phyloP scores from a whole-genome alignment of 179 eudicot genomes.

The Silene noctiflora region DNA sequence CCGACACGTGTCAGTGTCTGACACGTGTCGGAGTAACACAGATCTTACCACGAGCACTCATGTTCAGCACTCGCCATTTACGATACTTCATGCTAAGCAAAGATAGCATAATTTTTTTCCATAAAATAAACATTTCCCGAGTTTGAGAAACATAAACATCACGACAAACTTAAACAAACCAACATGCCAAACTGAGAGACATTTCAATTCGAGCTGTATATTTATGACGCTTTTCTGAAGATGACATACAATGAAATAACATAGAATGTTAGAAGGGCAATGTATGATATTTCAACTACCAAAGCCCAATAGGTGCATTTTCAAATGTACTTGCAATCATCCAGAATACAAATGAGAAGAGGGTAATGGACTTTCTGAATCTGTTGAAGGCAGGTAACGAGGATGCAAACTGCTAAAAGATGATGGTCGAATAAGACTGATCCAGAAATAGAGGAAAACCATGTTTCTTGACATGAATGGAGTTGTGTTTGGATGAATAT shows the following conservation, averaged over 20 bases:
- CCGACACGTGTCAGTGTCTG: too few relatives aligned
- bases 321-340: background rate
- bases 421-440: background rate
- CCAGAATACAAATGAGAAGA: background rate
- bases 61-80: background rate
- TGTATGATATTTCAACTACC: background rate
- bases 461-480: background rate
- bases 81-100: background rate
- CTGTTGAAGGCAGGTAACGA: background rate
- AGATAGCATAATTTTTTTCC: background rate
- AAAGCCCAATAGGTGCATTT: background rate
- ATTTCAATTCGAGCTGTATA: background rate
- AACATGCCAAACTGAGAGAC: background rate
- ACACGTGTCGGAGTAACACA: too few relatives aligned
- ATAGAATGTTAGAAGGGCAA: background rate
- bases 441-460: background rate
- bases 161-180: background rate
- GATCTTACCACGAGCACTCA: background rate
- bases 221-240: background rate
- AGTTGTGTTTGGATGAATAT: background rate
- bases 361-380: background rate
- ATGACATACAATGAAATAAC: background rate
- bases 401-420: background rate
- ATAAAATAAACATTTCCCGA: background rate
- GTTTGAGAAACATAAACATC: background rate